Conservation (phyloP, 441 rosid species). For the Corymbia citriodora region DNA sequence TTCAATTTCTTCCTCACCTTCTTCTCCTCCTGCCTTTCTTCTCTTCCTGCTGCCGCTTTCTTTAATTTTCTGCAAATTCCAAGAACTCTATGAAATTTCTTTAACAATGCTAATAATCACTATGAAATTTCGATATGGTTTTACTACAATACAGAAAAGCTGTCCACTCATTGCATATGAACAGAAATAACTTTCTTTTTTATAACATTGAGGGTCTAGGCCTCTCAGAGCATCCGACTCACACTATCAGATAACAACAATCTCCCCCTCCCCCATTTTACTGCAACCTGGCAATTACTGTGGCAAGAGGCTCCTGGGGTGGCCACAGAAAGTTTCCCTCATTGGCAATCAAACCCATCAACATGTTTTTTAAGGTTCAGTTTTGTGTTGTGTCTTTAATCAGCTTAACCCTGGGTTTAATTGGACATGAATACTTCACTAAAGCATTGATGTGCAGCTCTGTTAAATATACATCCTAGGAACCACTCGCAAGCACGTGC, state of each 20-base stretch:
- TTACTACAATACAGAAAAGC: background rate
- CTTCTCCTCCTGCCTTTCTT: slow-evolving; percentile 26
- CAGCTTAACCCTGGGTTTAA: background rate
- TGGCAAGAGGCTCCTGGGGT: background rate
- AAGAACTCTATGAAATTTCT: background rate
- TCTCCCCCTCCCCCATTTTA: background rate
- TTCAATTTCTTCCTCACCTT: slow-evolving; percentile 52
- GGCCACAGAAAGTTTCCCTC: background rate
- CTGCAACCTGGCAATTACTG: background rate
- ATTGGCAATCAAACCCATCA: background rate
- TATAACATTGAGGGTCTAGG: background rate
- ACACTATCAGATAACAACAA: background rate
- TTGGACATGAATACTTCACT: background rate
- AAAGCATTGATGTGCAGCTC: background rate
- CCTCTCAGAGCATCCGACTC: background rate
- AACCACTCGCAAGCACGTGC: background rate
- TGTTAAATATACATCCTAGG: background rate
- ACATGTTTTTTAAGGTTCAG: background rate
- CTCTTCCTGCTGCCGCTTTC: slow-evolving; percentile 43
- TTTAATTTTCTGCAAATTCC: slow-evolving; percentile 44
- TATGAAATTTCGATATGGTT: background rate
- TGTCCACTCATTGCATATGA: background rate
- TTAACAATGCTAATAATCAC: background rate
- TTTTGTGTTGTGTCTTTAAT: background rate
- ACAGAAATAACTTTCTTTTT: background rate